Evolutionary conservation across 176 grass and related monocot genomes (phyloP).

Genomic region (Oryza brachyantha): DNA sequence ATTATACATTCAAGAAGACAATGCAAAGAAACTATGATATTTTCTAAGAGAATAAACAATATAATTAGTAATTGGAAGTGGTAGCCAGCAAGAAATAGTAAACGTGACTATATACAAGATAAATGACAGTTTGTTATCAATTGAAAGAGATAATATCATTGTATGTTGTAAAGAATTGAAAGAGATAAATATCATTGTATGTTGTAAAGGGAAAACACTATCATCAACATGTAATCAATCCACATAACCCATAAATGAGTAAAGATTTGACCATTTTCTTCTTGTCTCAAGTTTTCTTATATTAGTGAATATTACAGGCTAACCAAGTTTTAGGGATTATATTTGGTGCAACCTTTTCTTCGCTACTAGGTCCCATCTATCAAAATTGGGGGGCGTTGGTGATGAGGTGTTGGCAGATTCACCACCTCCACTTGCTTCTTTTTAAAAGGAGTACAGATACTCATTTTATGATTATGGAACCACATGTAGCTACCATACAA

Average conservation of each 20-base stretch:
- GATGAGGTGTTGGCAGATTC: too few relatives aligned
- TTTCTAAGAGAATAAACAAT: background rate
- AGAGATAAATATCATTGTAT: too few relatives aligned
- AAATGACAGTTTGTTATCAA: background rate
- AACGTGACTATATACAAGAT: background rate
- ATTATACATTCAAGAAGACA: constrained; percentile 27
- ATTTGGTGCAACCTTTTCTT: background rate
- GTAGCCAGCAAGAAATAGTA: constrained; percentile 16
- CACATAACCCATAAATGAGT: background rate
- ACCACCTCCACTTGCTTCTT: too few relatives aligned
- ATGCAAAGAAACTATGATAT: background rate
- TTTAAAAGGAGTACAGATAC: constrained; percentile 3
- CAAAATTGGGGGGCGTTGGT: too few relatives aligned
- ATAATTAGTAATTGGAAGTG: background rate
- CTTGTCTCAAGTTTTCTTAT: too few relatives aligned
- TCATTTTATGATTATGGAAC: background rate
- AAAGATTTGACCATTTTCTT: too few relatives aligned
- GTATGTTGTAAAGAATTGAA: background rate
- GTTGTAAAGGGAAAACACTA: background rate
- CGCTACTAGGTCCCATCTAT: background rate
- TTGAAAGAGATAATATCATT: background rate
- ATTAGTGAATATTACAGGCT: too few relatives aligned
- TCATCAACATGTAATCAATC: background rate
- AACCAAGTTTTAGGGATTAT: too few relatives aligned
- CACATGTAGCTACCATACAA: constrained; percentile 20